These are phyloP conservation scores for Elsinoe ampelina DNA, from an alignment of 2,329 filamentous ascomycete genomes.

Conservation along the genomic window DNA sequence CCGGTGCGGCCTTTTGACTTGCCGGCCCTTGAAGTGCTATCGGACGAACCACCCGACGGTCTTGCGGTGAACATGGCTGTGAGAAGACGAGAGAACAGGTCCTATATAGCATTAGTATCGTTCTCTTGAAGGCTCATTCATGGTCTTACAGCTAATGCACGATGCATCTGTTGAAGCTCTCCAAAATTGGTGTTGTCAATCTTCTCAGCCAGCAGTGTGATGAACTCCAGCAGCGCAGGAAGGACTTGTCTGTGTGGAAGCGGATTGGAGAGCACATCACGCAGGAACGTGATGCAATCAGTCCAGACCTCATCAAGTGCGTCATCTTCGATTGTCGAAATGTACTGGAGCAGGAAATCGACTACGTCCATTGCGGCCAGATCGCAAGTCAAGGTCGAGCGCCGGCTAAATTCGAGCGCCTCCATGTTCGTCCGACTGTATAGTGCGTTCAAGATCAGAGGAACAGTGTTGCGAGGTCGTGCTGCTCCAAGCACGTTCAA, in stretches of 20 bases:
- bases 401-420: slow-evolving; percentile 67
- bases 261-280: slow-evolving; percentile 83
- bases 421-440: slow-evolving; percentile 85
- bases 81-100: slow-evolving; percentile 77
- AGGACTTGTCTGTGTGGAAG: slow-evolving; percentile 90
- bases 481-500: slow-evolving; percentile 87
- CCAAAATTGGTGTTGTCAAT: slow-evolving; percentile 97
- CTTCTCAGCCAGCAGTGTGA: slow-evolving; percentile 83
- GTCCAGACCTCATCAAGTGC: slow-evolving; percentile 97
- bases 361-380: slow-evolving; percentile 77
- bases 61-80: slow-evolving; percentile 91
- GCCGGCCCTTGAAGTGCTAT: neutral
- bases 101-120: slow-evolving; percentile 44
- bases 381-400: slow-evolving; percentile 80
- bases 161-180: slow-evolving; percentile 83
- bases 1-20: slow-evolving; percentile 44
- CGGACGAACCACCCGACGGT: slow-evolving; percentile 4
- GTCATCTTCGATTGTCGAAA: slow-evolving; percentile 84
- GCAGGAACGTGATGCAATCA: slow-evolving; percentile 84
- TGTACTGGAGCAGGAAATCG: slow-evolving; percentile 83
- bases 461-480: slow-evolving; percentile 81
- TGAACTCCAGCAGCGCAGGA: slow-evolving; percentile 77
- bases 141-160: slow-evolving; percentile 68
- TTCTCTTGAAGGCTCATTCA: neutral
- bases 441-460: slow-evolving; percentile 89